Evolutionary conservation across 805 yeast genomes (phyloP), one percentile per base, ranked within the genome.

Genomic region (Saturnispora halmiae): DNA sequence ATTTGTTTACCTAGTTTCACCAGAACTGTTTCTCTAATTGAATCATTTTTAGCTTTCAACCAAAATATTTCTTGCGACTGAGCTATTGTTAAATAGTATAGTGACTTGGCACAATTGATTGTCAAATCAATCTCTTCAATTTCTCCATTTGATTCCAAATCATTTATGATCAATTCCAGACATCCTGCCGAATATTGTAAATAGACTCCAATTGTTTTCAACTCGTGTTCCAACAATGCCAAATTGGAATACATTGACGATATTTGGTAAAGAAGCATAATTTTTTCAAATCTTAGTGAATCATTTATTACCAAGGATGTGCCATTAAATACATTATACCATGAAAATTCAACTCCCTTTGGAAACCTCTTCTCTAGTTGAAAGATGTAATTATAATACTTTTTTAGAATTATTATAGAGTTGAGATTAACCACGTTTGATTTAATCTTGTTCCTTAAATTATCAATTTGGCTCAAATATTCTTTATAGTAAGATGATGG

Each of bases 61-160:
- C 96, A 87, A 38, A 81, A 75, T 10, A 76, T 69, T 53, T 88
- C 96, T 58, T 87, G 95, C 0, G 95, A 92, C 52, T 85, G 95
- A 0, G 94, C 92, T 30, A 82, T 54, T 73, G 74, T 73, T 27
- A 86, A 52, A 10, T 55, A 49, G 28, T 67, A 59, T 40, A 87
- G 60, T 14, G 77, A 64, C 10, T 63, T 59, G 8, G 82, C 51
- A 0, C 84, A 73, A 10, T 67, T 67, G 1, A 43, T 32, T 30
- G 74, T 75, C 13, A 83, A 58, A 39, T 76, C 85, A 22, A 46
- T 4, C 68, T 59, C 1, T 41, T 36, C 19, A 59, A n/a, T 6
- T 7, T 18, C 14, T 14, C 28, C 44, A 14, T 45, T 50, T 8
- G 53, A 52, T 31, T 22, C 25, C 9, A 34, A 18, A n/a, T 40